Conservation (phyloP, 2,329 filamentous ascomycete species). For the Ophiostoma ulmi region DNA sequence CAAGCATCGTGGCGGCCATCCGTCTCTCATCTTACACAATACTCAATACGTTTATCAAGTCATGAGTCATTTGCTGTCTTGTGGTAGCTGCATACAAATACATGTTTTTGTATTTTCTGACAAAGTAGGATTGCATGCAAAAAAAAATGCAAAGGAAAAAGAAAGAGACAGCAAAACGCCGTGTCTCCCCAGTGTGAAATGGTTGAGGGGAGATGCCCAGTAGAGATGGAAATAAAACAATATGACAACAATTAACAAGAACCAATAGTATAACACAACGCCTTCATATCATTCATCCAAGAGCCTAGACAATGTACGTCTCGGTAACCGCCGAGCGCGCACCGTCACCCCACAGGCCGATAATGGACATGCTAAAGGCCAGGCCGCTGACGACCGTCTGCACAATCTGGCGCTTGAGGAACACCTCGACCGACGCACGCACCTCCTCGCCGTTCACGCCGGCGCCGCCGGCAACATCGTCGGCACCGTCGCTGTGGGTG, state of each 20-base stretch:
- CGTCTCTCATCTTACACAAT: not conserved
- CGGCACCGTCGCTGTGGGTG: constrained; percentile 42
- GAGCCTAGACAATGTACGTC: not conserved
- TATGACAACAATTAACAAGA: not conserved
- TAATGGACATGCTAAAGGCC: constrained; percentile 56
- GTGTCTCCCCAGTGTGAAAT: constrained; percentile 5
- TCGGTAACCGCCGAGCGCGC: constrained; percentile 29
- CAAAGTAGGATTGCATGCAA: constrained; percentile 3
- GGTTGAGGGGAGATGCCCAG: constrained; percentile 9
- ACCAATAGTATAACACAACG: not conserved
- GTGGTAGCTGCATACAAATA: constrained; percentile 1
- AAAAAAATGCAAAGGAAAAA: constrained; percentile 12
- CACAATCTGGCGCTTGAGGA: constrained; percentile 50
- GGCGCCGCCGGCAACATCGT: constrained; percentile 36
- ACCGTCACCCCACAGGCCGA: constrained; percentile 64
- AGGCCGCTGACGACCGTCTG: constrained; percentile 51
- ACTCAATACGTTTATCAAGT: not conserved
- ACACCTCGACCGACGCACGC: constrained; percentile 50
- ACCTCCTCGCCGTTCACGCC: constrained; percentile 60
- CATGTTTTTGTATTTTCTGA: constrained; percentile 9
- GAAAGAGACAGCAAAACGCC: constrained; percentile 10
- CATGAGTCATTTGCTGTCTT: not conserved
- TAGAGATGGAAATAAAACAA: not conserved
- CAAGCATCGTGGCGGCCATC: not conserved
- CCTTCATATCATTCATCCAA: not conserved